A percentile compares a stretch with the other conserved stretches of the same genome.
Evolutionary conservation across 2,329 filamentous ascomycete species (phyloP).

Genomic region (Colletotrichum salicis): DNA sequence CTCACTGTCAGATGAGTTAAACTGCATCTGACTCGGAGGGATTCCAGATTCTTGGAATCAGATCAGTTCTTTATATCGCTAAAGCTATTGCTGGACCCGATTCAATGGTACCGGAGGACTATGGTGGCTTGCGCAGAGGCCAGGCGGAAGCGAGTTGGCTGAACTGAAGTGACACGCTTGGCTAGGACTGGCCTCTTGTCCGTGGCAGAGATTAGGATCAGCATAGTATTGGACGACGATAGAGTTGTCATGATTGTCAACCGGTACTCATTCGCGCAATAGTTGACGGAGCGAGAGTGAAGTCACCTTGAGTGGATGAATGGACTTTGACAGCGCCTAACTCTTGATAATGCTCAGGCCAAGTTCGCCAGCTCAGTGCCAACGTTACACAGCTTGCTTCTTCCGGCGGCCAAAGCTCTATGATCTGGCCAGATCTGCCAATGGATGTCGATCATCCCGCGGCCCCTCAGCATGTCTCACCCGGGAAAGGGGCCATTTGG

Average conservation of each 20-base stretch:
- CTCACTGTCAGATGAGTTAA: too few relatives aligned
- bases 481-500: background rate
- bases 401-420: constrained; percentile 9
- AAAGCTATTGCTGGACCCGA: background rate
- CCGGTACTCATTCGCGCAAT: background rate
- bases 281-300: background rate
- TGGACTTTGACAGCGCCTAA: background rate
- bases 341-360: background rate
- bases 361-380: background rate
- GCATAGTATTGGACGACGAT: background rate
- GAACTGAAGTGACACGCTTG: background rate
- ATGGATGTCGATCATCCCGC: constrained; percentile 5
- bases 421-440: constrained; percentile 6
- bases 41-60: background rate
- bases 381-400: constrained; percentile 5
- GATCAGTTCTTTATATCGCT: background rate
- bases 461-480: constrained; percentile 17
- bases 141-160: background rate
- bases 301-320: background rate
- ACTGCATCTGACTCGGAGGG: background rate
- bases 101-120: background rate
- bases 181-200: background rate
- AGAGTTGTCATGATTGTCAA: background rate
- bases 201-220: too few relatives aligned
- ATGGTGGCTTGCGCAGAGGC: background rate